A percentile compares a stretch with the other conserved stretches of the same genome.
These are phyloP conservation scores for Mycena polygramma DNA, from an alignment of 768 basidiomycete genomes.

Conservation along the genomic window DNA sequence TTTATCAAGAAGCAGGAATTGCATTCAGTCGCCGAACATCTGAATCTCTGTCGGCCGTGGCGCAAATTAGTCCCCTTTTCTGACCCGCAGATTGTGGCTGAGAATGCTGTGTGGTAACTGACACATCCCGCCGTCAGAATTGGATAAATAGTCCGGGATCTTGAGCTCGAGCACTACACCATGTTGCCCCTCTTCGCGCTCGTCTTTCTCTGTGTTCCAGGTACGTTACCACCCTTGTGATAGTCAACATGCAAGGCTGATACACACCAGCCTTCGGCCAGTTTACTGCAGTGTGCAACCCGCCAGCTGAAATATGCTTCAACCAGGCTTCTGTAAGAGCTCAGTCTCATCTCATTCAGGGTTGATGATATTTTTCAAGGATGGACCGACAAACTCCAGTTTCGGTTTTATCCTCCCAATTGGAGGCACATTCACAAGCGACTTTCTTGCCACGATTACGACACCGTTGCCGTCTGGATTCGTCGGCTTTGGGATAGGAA, in stretches of 20 bases:
- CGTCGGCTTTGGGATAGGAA: slow-evolving; percentile 11
- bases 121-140: background rate
- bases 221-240: background rate
- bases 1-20: no score
- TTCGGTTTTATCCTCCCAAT: slow-evolving; percentile 7
- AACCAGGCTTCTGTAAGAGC: slow-evolving; percentile 6
- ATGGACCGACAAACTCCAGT: background rate
- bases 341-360: background rate
- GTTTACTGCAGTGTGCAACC: background rate
- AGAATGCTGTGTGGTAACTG: background rate
- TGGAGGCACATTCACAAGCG: background rate
- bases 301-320: slow-evolving; percentile 5
- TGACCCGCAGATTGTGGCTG: no score
- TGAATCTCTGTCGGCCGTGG: no score
- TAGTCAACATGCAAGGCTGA: background rate
- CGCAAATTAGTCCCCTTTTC: no score
- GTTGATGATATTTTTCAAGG: background rate
- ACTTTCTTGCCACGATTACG: slow-evolving; percentile 1
- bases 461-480: slow-evolving; percentile 7
- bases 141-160: background rate
- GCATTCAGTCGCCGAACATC: no score
- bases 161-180: background rate
- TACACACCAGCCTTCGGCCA: background rate
- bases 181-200: background rate
- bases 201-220: background rate